Evolutionary conservation across 257 asterid species (phyloP), one percentile per base, ranked within the genome.

Genomic region (Leptodermis oblonga): DNA sequence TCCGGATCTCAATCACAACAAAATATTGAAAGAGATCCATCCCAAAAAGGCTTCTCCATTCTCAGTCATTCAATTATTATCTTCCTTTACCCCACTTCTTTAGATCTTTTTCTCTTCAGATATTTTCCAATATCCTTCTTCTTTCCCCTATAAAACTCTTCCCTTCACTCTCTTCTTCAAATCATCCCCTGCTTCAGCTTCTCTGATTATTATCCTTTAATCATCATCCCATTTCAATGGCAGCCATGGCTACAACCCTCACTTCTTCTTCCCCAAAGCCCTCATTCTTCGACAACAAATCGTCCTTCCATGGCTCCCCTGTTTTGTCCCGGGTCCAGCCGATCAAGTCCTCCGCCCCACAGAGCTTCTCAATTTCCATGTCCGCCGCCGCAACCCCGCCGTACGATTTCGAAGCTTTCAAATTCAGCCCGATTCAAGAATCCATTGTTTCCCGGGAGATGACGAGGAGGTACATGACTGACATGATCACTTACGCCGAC

Each of bases 381-480:
- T 84, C 91, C 25, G 70, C 89, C 12, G 8, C 89, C 10, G 5
- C 77, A n/a, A 20, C 81, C 18, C 61, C 84, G 1, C 77, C 85
- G 0, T 90, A 85, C 79, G 65, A 88, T n/a, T 82, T 88, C 15
- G 83, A 82, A 25, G 62, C 72, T 75, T 85, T 88, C 82, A 88
- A 72, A 9, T 91, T 91, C 65, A 66, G 62, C 1, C 96, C 97
- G 4, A 91, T 91, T 17, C 79, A 86, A 43, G 97, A 91, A 33
- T 91, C 97, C 66, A 85, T 86, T 14, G 96, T 91, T 49, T 59
- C 97, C 17, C 83, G 96, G 10, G 97, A 91, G 49, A 88, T 91
- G 97, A 91, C 95, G 0, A 54, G 97, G 17, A 81, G 97, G 7
- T 91, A 88, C 84, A 91, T 91, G 96, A 91, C 48, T 34, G 97